phyloP scores from a whole-genome alignment of 306 rosid genomes.

The Cyclanthera cordifolia region DNA sequence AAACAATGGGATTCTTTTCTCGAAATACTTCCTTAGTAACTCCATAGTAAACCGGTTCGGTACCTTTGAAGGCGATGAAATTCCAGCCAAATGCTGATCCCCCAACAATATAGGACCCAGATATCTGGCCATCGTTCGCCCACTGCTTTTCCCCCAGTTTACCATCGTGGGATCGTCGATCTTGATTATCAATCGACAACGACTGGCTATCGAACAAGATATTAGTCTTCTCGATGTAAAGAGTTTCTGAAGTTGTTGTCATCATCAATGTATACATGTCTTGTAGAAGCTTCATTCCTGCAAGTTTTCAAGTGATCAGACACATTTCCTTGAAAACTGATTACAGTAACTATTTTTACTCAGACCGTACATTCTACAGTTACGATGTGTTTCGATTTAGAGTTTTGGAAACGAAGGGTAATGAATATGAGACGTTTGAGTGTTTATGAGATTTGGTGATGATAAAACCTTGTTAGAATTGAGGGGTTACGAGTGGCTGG shows the following conservation, averaged over 20 bases:
- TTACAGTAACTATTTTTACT: too few species aligned
- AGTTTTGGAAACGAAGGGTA: too few species aligned
- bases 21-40: constrained; percentile 57
- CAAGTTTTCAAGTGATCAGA: constrained; percentile 19
- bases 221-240: constrained; percentile 16
- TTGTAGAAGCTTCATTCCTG: constrained; percentile 55
- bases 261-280: constrained; percentile 28
- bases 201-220: constrained; percentile 20
- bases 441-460: too few species aligned
- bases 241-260: constrained; percentile 26
- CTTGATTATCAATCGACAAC: constrained; percentile 17
- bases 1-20: constrained; percentile 11
- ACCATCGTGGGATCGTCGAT: constrained; percentile 16
- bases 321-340: not conserved
- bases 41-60: constrained; percentile 55
- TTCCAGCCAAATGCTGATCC: constrained; percentile 97
- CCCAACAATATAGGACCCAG: constrained; percentile 55
- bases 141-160: constrained; percentile 17
- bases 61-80: constrained; percentile 45
- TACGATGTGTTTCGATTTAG: too few species aligned
- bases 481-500: too few species aligned
- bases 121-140: constrained; percentile 28
- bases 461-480: too few species aligned
- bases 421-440: too few species aligned
- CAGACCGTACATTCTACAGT: too few species aligned